A percentile compares a stretch with the other conserved stretches of the same genome.
These are phyloP conservation scores for Toxoplasma gondii DNA, from an alignment of 169 alveolate species.

Conservation along the genomic window DNA sequence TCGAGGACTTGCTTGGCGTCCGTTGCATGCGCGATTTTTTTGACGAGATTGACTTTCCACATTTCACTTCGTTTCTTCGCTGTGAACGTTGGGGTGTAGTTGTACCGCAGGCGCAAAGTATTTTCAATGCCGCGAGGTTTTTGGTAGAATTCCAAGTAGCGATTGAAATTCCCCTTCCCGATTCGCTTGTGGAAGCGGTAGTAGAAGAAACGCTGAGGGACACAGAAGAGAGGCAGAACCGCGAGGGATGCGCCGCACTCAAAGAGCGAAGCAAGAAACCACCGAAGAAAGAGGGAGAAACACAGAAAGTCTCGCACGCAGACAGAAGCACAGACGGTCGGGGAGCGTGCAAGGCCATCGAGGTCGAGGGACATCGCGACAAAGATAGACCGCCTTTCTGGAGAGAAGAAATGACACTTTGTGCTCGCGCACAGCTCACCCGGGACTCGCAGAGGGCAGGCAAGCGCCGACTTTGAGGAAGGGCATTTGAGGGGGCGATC, in stretches of 20 bases:
- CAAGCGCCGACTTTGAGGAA: neutral
- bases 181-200: slow-evolving; percentile 85
- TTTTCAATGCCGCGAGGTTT: slow-evolving; percentile 82
- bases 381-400: no score
- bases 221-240: neutral
- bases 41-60: slow-evolving; percentile 80
- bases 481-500: neutral
- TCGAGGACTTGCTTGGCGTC: slow-evolving; percentile 81
- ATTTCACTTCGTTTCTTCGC: slow-evolving; percentile 78
- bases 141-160: slow-evolving; percentile 81
- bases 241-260: neutral
- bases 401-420: neutral
- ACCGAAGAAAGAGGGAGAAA: neutral
- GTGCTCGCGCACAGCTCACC: neutral
- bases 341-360: neutral
- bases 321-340: neutral
- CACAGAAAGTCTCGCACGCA: neutral
- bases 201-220: slow-evolving; percentile 54
- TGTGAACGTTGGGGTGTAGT: slow-evolving; percentile 78
- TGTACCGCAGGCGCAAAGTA: slow-evolving; percentile 78
- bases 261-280: neutral
- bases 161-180: slow-evolving; percentile 84
- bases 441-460: neutral
- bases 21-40: slow-evolving; percentile 82
- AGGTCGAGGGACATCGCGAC: neutral